Percentiles rank a stretch among this genome's conserved stretches.
Evolutionary conservation across 225 moss, liverwort and hornwort genomes (phyloP).

Genomic region (Physcomitrium patens): DNA sequence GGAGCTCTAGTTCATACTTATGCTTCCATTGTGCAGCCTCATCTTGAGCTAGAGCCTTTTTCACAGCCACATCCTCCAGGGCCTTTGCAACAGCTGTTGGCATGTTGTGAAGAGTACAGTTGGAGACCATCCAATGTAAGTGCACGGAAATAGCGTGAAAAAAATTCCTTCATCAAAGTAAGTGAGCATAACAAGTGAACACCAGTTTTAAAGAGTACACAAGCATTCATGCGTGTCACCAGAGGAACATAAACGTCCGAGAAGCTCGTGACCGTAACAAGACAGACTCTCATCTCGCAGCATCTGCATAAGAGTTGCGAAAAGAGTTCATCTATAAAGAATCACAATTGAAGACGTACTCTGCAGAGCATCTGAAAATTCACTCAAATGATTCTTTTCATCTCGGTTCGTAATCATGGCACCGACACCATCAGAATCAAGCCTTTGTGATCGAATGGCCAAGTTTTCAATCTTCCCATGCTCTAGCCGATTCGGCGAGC

Average conservation of each 20-base stretch:
- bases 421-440: constrained; percentile 50
- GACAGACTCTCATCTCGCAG: not conserved
- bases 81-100: constrained; percentile 77
- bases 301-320: not conserved
- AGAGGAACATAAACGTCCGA: constrained; percentile 10
- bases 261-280: not conserved
- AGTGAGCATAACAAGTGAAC: not conserved
- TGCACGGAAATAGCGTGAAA: not conserved
- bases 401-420: constrained; percentile 41
- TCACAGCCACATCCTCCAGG: constrained; percentile 78
- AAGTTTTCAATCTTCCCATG: constrained; percentile 47
- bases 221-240: constrained; percentile 15
- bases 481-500: constrained; percentile 37
- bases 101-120: constrained; percentile 11
- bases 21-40: constrained; percentile 89
- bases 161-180: not conserved
- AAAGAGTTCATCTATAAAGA: constrained; percentile 15
- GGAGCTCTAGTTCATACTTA: constrained; percentile 81
- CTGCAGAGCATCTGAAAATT: constrained; percentile 86
- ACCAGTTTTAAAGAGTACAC: constrained; percentile 18
- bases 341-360: constrained; percentile 49
- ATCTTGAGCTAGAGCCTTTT: constrained; percentile 69
- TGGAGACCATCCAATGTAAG: not conserved
- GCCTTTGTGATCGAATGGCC: constrained; percentile 54
- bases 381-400: constrained; percentile 58